phyloP scores from a whole-genome alignment of 371 early-diverging fungal species.

The Rhizopus delemar region DNA sequence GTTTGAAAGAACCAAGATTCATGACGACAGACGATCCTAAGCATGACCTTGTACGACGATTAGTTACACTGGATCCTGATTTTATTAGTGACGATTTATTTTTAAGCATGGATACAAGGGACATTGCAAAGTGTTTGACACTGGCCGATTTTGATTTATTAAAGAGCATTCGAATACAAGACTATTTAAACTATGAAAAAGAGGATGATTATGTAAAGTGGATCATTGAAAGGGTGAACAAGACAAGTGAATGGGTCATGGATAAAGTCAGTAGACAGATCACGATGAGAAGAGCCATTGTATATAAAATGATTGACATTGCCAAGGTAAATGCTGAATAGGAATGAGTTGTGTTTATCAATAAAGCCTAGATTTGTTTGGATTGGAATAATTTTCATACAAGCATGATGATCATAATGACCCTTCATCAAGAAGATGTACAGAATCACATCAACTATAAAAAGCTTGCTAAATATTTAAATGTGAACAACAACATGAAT shows the following conservation, averaged over 20 bases:
- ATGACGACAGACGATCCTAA: too few relatives aligned
- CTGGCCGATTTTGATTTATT: conserved; percentile 45
- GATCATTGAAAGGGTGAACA: conserved; percentile 46
- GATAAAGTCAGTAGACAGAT: conserved; percentile 25
- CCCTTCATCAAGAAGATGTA: conserved; percentile 22
- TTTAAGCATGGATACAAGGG: conserved; percentile 23
- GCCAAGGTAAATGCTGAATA: conserved; percentile 31
- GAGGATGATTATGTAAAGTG: conserved; percentile 31
- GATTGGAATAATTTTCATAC: conserved; percentile 53
- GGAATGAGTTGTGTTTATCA: not conserved
- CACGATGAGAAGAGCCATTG: conserved; percentile 11
- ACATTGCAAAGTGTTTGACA: conserved; percentile 43
- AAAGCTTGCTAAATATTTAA: conserved; percentile 28
- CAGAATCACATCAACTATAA: conserved; percentile 13
- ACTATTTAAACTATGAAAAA: conserved; percentile 25
- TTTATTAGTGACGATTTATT: conserved; percentile 16
- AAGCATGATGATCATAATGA: conserved; percentile 45
- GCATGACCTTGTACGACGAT: too few relatives aligned
- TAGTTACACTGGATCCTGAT: too few relatives aligned
- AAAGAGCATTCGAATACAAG: conserved; percentile 44
- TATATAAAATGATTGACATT: conserved; percentile 45
- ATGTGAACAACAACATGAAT: conserved; percentile 47
- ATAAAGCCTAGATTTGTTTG: conserved; percentile 30
- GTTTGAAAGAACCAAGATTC: too few relatives aligned
- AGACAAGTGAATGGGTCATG: conserved; percentile 40